These are phyloP conservation scores for Pistacia integerrima DNA, from an alignment of 345 rosid genomes.

Conservation along the genomic window DNA sequence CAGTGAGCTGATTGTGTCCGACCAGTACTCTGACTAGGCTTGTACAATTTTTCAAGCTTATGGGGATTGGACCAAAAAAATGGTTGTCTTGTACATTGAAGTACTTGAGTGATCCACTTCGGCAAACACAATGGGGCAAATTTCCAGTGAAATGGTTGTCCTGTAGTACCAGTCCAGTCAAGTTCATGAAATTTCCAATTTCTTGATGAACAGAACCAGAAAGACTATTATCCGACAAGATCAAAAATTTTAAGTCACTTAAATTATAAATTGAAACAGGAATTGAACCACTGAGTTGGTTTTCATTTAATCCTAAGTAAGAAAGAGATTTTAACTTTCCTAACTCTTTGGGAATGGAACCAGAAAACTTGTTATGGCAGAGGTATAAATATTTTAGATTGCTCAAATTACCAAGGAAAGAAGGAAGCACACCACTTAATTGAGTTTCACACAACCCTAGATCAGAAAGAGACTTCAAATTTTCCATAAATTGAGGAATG, in stretches of 20 bases:
- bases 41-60: constrained; percentile 31
- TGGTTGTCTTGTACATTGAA: constrained; percentile 7
- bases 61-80: constrained; percentile 33
- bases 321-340: constrained; percentile 18
- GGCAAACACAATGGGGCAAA: constrained; percentile 27
- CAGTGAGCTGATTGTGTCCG: constrained; percentile 27
- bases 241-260: not conserved
- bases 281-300: constrained; percentile 11
- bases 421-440: too few species aligned
- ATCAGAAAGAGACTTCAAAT: not conserved
- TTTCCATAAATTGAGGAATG: constrained; percentile 31
- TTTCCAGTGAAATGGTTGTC: constrained; percentile 21
- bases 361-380: constrained; percentile 26
- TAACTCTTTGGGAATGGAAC: constrained; percentile 32
- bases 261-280: constrained; percentile 10
- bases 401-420: too few species aligned
- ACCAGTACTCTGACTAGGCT: constrained; percentile 31
- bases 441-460: too few species aligned
- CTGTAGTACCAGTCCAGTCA: not conserved
- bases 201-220: constrained; percentile 29
- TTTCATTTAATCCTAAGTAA: not conserved
- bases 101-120: not conserved
- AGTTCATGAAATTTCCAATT: not conserved
- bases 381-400: too few species aligned
- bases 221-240: constrained; percentile 14